Evolutionary conservation across 2,329 filamentous ascomycete genomes (phyloP), one percentile per base, ranked within the genome.

Genomic region (Botryotinia globosa): DNA sequence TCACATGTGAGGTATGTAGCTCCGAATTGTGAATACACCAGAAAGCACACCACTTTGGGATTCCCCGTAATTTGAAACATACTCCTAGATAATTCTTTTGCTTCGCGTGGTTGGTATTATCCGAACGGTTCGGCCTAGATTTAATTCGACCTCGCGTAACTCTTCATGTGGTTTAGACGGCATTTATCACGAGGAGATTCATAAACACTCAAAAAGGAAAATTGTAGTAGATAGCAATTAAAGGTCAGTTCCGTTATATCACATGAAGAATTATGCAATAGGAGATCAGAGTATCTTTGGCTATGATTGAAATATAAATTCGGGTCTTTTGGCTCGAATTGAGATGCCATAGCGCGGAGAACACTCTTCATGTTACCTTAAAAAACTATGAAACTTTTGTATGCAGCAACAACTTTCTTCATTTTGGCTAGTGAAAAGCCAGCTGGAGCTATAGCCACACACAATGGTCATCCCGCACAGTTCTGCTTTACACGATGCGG

Each of bases 171-270:
- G 0, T n/a, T n/a, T n/a, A 51, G 12, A 25, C 25, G 48, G 4
- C 10, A 10, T 14, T 51, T 14, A 6, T 10, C 25, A n/a, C 6
- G 10, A 25, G 25, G 25, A n/a, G 0, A n/a, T n/a, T 10, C 25
- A 51, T 25, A n/a, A 51, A 51, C 48, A 51, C 10, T 2, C 25
- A 12, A n/a, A 14, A 51, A n/a, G 6, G 9, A n/a, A 4, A 14
- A 6, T 51, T n/a, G 25, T 51, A n/a, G 48, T 0, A n/a, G 5
- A 51, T 1, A 51, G 0, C 3, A 7, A 12, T 1, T n/a, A 1
- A 6, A n/a, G 48, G 4, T 2, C 10, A 7, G 6, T n/a, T 51
- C 25, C 25, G 48, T 51, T 14, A 51, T n/a, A n/a, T n/a, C 6
- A 14, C 48, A n/a, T 51, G 4, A n/a, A n/a, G 2, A n/a, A n/a